Base-by-base conservation (phyloP, 2,329 filamentous ascomycete species). In the Fusarium sp. region DNA sequence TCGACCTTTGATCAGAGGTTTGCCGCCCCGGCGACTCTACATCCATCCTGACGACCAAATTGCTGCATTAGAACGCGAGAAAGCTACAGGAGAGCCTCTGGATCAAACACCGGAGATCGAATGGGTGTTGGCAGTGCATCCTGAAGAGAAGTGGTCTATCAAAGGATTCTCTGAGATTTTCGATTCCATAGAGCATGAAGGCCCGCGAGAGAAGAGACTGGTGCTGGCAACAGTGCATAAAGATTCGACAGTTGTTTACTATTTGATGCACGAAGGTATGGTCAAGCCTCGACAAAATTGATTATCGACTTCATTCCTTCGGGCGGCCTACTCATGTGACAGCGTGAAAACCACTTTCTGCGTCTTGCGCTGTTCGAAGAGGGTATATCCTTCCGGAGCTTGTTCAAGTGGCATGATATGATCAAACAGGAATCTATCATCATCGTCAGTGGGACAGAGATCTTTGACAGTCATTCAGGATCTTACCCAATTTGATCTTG, bases 231-330 rank as follows among this genome's bases (percentile, higher is more conserved):
- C 90, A 4, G 81, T 93, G 46, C 90, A 93, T 74, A 88, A 91
- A 71, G 92, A 96, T 78, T 94, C 92, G 67, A 95, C 92, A 0
- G 85, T 96, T 19, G 90, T 93, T 39, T 96, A 95, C 79, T 96
- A 96, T 75, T 85, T 94, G 65, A 87, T 95, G 76, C 92, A 95
- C 73, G 91, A 95, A 77, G 92, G 92, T n/a, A 88, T 94, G 67
- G 91, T 95, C 52, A 96, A 95, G 81, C 92, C 92, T 23, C 84
- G 92, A 57, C 92, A 95, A 77, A 96, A 96, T 76, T 95, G 80
- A 57, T 28, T 23, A 14, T 34, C 30, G 26, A 4, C 8, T n/a
- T 42, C 21, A 17, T 45, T 12, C 12, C 15, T 53, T 21, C 19
- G 38, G 39, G n/a, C 49, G 39, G 15, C 20, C 28, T 23, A 40